phyloP scores from a whole-genome alignment of 2,329 filamentous ascomycete genomes.

The Colletotrichum tropicicola region DNA sequence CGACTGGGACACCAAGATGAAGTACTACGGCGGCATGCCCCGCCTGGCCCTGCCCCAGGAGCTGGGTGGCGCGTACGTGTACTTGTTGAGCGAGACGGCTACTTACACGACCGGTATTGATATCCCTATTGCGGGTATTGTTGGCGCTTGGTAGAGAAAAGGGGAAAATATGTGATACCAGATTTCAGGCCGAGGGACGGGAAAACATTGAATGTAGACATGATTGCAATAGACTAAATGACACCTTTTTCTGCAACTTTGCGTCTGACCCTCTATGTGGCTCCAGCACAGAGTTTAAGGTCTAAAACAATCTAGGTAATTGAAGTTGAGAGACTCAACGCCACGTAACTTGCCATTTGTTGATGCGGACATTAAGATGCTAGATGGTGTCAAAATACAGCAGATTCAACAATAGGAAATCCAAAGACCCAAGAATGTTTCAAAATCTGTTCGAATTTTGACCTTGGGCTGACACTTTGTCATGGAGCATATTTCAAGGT shows the following conservation, averaged over 20 bases:
- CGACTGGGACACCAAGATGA: constrained; percentile 65
- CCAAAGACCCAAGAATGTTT: too few relatives aligned
- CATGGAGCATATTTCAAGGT: too few relatives aligned
- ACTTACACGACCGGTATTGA: constrained; percentile 60
- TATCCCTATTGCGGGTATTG: constrained; percentile 51
- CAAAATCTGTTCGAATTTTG: too few relatives aligned
- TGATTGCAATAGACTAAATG: constrained; percentile 13
- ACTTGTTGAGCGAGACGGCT: constrained; percentile 60
- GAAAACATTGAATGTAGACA: constrained; percentile 2
- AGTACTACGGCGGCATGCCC: constrained; percentile 67
- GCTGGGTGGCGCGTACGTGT: constrained; percentile 66
- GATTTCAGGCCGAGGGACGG: neutral
- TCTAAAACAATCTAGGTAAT: too few relatives aligned
- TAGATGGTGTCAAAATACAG: too few relatives aligned
- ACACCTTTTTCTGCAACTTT: neutral
- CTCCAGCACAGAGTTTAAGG: too few relatives aligned
- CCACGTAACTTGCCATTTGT: too few relatives aligned
- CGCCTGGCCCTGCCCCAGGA: constrained; percentile 61
- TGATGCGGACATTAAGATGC: too few relatives aligned
- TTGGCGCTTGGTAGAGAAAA: constrained; percentile 33
- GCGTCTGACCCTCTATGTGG: neutral
- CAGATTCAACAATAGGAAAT: too few relatives aligned
- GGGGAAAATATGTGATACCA: neutral
- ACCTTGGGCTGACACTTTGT: too few relatives aligned
- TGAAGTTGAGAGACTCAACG: too few relatives aligned